phyloP scores from a whole-genome alignment of 2,329 filamentous ascomycete genomes.

The Mycosphaerella sp. region DNA sequence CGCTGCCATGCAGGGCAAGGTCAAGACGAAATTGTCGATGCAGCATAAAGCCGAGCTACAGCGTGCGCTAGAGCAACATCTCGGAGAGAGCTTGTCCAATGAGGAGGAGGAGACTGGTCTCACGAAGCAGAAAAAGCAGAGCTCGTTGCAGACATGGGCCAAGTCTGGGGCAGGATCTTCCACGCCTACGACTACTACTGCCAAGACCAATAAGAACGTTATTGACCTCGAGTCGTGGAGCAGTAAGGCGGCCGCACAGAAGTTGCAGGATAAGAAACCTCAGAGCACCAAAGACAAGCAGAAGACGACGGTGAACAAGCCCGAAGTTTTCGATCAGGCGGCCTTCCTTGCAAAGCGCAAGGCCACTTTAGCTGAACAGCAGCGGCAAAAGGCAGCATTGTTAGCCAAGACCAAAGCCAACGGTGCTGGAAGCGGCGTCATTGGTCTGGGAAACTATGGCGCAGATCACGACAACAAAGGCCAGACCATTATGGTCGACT shows the following conservation, averaged over 20 bases:
- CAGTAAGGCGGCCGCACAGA: slow-evolving; percentile 17
- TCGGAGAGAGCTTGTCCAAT: slow-evolving; percentile 33
- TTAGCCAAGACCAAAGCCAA: slow-evolving; percentile 42
- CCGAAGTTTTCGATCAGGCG: slow-evolving; percentile 36
- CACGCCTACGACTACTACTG: slow-evolving; percentile 20
- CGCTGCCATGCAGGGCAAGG: slow-evolving; percentile 55
- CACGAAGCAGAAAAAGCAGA: slow-evolving; percentile 36
- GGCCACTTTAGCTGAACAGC: slow-evolving; percentile 65
- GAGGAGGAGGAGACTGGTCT: slow-evolving; percentile 23
- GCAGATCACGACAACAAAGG: slow-evolving; percentile 71
- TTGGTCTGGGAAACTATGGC: slow-evolving; percentile 64
- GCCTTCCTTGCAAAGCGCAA: slow-evolving; percentile 69
- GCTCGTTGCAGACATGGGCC: slow-evolving; percentile 38
- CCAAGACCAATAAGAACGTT: slow-evolving; percentile 23
- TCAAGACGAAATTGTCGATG: slow-evolving; percentile 71
- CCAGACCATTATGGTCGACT: slow-evolving; percentile 84
- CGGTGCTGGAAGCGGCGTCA: slow-evolving; percentile 72
- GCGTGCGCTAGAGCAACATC: slow-evolving; percentile 51
- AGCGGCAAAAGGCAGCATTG: slow-evolving; percentile 55
- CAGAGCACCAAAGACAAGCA: slow-evolving; percentile 20
- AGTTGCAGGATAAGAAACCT: slow-evolving; percentile 29
- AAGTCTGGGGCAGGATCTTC: slow-evolving; percentile 28
- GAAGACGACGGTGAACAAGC: slow-evolving; percentile 34
- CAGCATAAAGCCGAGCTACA: slow-evolving; percentile 80
- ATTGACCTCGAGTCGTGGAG: slow-evolving; percentile 30